A percentile compares a stretch with the other conserved stretches of the same genome.
Conservation (phyloP, 345 rosid species). For the Salix koriyanagi region DNA sequence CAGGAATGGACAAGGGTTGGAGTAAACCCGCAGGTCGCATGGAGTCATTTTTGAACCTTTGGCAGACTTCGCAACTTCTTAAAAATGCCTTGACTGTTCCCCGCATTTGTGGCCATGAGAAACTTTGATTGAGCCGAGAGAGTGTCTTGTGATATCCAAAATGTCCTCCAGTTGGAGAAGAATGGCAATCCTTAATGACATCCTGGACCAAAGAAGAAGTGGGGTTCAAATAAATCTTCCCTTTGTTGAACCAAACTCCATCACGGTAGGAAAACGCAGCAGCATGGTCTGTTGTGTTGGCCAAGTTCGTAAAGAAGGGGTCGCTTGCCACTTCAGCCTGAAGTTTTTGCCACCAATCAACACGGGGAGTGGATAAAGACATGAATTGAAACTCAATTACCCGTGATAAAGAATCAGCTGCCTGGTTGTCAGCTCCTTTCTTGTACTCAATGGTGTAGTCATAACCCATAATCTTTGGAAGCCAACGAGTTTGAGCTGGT, state of each 20-base stretch:
- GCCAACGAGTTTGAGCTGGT: no score
- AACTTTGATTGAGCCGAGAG: accelerated
- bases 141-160: neutral
- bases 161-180: neutral
- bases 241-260: neutral
- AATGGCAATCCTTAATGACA: neutral
- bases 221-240: neutral
- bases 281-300: accelerated
- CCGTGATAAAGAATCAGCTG: no score
- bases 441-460: no score
- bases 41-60: neutral
- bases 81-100: neutral
- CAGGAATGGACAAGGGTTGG: neutral
- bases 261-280: neutral
- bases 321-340: neutral
- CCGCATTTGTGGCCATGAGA: neutral
- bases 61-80: neutral
- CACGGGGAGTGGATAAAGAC: no score
- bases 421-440: no score
- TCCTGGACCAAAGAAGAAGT: neutral
- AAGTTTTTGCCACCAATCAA: neutral
- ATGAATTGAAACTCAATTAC: no score
- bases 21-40: neutral
- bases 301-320: neutral
- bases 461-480: no score